A percentile compares a stretch with the other conserved stretches of the same genome.
phyloP scores from a whole-genome alignment of 2,329 filamentous ascomycete species.

The Coniella vitis region DNA sequence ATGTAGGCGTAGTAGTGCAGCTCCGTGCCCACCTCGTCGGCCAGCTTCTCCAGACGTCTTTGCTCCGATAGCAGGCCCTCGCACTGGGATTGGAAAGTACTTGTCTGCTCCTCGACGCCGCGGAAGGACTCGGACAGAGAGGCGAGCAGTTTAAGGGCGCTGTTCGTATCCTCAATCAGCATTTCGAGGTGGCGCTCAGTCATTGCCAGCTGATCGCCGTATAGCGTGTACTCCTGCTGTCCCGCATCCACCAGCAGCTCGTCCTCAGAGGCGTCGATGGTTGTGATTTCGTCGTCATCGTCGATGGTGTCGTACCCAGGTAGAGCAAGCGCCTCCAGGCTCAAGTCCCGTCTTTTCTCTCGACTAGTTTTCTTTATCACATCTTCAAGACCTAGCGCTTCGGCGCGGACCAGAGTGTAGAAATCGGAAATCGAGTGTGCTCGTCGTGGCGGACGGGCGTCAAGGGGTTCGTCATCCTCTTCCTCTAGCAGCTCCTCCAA shows the following conservation, averaged over 20 bases:
- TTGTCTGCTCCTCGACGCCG: conserved; percentile 81
- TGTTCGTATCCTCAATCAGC: conserved; percentile 66
- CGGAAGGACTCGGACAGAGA: conserved; percentile 80
- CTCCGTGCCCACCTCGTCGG: conserved; percentile 79
- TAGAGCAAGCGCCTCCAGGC: conserved; percentile 45
- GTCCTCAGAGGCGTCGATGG: conserved; percentile 55
- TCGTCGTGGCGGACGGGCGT: conserved; percentile 57
- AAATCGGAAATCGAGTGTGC: conserved; percentile 76
- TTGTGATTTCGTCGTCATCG: conserved; percentile 19
- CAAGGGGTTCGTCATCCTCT: conserved; percentile 53
- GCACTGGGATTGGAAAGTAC: conserved; percentile 88
- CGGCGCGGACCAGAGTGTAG: conserved; percentile 51
- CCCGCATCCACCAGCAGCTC: conserved; percentile 73
- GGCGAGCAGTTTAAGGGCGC: conserved; percentile 68
- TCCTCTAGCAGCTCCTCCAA: conserved; percentile 55
- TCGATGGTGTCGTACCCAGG: conserved; percentile 22
- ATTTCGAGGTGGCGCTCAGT: conserved; percentile 77
- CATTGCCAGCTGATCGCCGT: conserved; percentile 72
- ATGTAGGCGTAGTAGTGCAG: conserved; percentile 93
- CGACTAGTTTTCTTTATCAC: conserved; percentile 32
- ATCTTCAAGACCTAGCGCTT: conserved; percentile 48
- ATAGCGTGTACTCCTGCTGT: conserved; percentile 78
- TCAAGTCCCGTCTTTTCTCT: conserved; percentile 35
- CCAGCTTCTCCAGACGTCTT: conserved; percentile 67
- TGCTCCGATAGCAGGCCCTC: conserved; percentile 82